Percentiles rank a stretch among this genome's conserved stretches.
Evolutionary conservation across 495 filamentous ascomycete genomes (phyloP).

Genomic region (Hypoxylon rickii): DNA sequence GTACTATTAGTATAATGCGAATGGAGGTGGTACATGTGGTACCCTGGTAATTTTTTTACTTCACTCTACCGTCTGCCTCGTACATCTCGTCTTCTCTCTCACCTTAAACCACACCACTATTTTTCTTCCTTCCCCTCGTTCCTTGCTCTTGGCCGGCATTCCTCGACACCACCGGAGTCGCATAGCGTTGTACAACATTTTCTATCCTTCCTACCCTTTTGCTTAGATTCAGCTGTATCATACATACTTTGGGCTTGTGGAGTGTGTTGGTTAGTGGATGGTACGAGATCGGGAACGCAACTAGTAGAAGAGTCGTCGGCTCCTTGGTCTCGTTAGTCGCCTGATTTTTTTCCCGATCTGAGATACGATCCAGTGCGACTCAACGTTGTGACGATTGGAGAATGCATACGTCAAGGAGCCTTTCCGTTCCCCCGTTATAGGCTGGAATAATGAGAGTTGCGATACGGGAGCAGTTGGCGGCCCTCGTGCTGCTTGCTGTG

Average conservation of each 20-base stretch:
- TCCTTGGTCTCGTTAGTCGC: neutral
- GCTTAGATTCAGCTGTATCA: neutral
- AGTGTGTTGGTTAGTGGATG: constrained; percentile 4
- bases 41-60: too few species aligned
- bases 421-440: constrained; percentile 39
- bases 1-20: too few species aligned
- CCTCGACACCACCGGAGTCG: constrained; percentile 15
- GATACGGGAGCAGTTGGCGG: constrained; percentile 79
- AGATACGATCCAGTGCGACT: constrained; percentile 17
- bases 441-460: constrained; percentile 73
- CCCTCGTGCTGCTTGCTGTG: constrained; percentile 72
- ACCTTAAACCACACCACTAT: constrained; percentile 16
- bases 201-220: neutral
- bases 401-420: constrained; percentile 27
- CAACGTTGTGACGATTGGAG: neutral
- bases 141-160: constrained; percentile 23
- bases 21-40: too few species aligned
- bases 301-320: neutral
- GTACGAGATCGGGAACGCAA: constrained; percentile 1
- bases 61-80: neutral
- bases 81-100: neutral
- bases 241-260: constrained; percentile 14
- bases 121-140: neutral
- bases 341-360: neutral
- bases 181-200: constrained; percentile 12